phyloP scores from a whole-genome alignment of 768 basidiomycete species.

The Termitomyces bulborhizus region DNA sequence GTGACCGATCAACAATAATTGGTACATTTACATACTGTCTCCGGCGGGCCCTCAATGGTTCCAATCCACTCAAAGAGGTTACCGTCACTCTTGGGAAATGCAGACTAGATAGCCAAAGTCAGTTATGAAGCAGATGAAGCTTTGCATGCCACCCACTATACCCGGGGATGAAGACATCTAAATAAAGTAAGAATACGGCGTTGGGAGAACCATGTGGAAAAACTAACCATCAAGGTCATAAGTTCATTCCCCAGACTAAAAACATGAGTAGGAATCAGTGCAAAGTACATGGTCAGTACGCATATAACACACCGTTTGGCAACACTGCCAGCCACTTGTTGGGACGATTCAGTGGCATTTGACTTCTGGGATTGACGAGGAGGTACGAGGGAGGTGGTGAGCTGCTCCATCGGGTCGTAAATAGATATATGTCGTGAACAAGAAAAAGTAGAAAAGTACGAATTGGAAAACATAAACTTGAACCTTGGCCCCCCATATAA shows the following conservation, averaged over 20 bases:
- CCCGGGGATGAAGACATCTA: slow-evolving; percentile 89
- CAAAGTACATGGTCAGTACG: slow-evolving; percentile 2
- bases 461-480: slow-evolving; percentile 8
- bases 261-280: neutral
- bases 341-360: slow-evolving; percentile 40
- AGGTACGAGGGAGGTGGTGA: slow-evolving; percentile 58
- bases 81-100: slow-evolving; percentile 82
- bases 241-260: slow-evolving; percentile 73
- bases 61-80: slow-evolving; percentile 90
- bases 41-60: slow-evolving; percentile 76
- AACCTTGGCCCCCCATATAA: slow-evolving; percentile 3
- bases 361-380: slow-evolving; percentile 55
- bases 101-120: slow-evolving; percentile 47
- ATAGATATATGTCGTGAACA: slow-evolving; percentile 10
- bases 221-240: slow-evolving; percentile 80
- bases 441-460: slow-evolving; percentile 14
- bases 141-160: slow-evolving; percentile 49
- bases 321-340: slow-evolving; percentile 67
- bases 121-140: neutral
- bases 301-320: slow-evolving; percentile 61
- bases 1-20: neutral
- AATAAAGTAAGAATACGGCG: neutral
- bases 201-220: neutral
- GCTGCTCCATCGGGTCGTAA: slow-evolving; percentile 58
- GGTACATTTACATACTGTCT: slow-evolving; percentile 42